phyloP scores from a whole-genome alignment of 2,329 filamentous ascomycete genomes.

The Fusarium multiceps region DNA sequence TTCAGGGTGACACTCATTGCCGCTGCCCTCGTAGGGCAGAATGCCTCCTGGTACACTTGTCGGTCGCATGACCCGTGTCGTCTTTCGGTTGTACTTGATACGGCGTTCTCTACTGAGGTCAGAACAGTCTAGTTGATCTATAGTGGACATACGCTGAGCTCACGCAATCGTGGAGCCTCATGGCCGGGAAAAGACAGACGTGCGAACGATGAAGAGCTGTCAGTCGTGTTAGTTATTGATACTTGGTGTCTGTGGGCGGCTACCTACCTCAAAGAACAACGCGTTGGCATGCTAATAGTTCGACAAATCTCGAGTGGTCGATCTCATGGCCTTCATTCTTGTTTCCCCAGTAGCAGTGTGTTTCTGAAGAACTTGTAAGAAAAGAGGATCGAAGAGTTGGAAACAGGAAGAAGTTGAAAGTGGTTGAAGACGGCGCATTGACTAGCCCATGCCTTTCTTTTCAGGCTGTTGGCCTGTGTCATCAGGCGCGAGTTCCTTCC shows the following conservation, averaged over 20 bases:
- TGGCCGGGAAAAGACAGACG: neutral
- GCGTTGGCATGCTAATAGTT: neutral
- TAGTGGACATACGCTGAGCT: neutral
- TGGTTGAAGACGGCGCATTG: neutral
- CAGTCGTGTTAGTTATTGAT: neutral
- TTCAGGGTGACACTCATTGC: constrained; percentile 60
- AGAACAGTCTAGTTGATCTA: neutral
- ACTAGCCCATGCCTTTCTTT: neutral
- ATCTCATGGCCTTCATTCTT: neutral
- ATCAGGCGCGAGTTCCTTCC: neutral
- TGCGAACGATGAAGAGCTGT: neutral
- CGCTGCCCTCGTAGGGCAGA: neutral
- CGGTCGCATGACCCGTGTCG: neutral
- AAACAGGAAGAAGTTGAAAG: neutral
- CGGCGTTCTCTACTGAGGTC: neutral
- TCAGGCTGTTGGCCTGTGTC: neutral
- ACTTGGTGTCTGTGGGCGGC: neutral
- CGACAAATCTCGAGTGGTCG: neutral
- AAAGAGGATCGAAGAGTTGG: neutral
- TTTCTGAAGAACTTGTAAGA: neutral
- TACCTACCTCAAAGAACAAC: neutral
- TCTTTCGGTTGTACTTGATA: neutral
- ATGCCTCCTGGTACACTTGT: neutral
- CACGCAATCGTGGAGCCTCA: neutral
- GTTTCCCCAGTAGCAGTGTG: neutral